These are phyloP conservation scores for Dictyostelium discoideum DNA, from an alignment of 78 protist species.

Conservation along the genomic window DNA sequence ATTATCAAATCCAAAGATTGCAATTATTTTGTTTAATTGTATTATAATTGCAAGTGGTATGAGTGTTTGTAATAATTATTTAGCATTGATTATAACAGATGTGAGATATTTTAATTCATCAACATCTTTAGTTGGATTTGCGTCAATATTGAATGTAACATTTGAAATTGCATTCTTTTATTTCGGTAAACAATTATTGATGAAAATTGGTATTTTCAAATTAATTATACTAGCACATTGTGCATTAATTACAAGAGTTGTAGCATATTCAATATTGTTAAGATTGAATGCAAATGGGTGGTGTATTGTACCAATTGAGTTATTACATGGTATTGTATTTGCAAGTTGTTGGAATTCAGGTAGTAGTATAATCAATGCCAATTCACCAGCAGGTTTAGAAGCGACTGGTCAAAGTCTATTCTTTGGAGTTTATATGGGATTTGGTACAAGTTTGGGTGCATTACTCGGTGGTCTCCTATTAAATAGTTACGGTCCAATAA, in stretches of 20 bases:
- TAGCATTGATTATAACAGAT: slow-evolving; percentile 16
- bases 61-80: slow-evolving; percentile 52
- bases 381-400: slow-evolving; percentile 40
- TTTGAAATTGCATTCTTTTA: slow-evolving; percentile 58
- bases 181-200: slow-evolving; percentile 40
- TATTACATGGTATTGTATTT: slow-evolving; percentile 63
- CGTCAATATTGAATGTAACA: slow-evolving; percentile 17
- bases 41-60: slow-evolving; percentile 33
- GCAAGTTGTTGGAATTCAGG: slow-evolving; percentile 59
- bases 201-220: background rate
- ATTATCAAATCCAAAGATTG: slow-evolving; percentile 24
- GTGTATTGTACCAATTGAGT: slow-evolving; percentile 54
- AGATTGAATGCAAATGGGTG: background rate
- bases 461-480: background rate
- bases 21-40: slow-evolving; percentile 21
- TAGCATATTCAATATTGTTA: background rate
- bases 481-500: background rate
- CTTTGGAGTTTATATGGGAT: slow-evolving; percentile 42
- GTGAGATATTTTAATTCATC: slow-evolving; percentile 2
- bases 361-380: background rate
- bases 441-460: slow-evolving; percentile 46
- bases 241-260: slow-evolving; percentile 1
- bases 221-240: slow-evolving; percentile 23
- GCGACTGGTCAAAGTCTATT: slow-evolving; percentile 58
- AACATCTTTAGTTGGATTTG: slow-evolving; percentile 39